These are phyloP conservation scores for Rutidosis leptorrhynchoides DNA, from an alignment of 129 eudicot genomes.

Conservation along the genomic window DNA sequence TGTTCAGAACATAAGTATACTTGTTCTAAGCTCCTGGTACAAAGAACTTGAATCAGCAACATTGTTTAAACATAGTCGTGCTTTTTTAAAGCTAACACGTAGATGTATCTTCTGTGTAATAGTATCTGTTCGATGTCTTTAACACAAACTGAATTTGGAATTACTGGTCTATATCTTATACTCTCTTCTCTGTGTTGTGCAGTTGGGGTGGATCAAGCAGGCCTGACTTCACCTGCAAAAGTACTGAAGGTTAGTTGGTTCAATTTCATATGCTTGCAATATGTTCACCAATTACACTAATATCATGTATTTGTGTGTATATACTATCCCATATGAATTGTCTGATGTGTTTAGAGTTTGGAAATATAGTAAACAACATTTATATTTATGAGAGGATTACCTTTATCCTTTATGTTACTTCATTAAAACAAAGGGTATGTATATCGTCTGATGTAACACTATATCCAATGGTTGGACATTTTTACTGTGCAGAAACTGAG, in stretches of 20 bases:
- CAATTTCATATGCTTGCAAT: not conserved
- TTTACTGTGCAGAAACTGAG: slow-evolving; percentile 62
- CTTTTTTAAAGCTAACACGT: not conserved
- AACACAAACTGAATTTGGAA: not conserved
- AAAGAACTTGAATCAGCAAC: not conserved
- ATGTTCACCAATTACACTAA: not conserved
- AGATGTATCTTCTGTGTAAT: not conserved
- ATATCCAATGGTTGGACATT: not conserved
- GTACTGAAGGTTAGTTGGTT: slow-evolving; percentile 71
- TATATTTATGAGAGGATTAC: not conserved
- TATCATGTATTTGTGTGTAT: not conserved
- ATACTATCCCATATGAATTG: not conserved
- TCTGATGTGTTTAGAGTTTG: not conserved
- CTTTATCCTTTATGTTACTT: not conserved
- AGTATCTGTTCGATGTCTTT: not conserved
- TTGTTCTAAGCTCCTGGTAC: not conserved
- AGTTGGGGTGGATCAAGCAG: slow-evolving; percentile 99
- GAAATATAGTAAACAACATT: not conserved
- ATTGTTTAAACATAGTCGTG: not conserved
- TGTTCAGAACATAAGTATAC: not conserved
- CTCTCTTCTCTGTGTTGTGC: slow-evolving; percentile 29
- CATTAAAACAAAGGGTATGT: not conserved
- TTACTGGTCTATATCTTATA: not conserved
- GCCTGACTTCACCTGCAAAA: slow-evolving; percentile 96
- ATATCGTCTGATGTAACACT: not conserved